A percentile compares a stretch with the other conserved stretches of the same genome.
Evolutionary conservation across 495 filamentous ascomycete species (phyloP).

Genomic region (Tuber borchii): DNA sequence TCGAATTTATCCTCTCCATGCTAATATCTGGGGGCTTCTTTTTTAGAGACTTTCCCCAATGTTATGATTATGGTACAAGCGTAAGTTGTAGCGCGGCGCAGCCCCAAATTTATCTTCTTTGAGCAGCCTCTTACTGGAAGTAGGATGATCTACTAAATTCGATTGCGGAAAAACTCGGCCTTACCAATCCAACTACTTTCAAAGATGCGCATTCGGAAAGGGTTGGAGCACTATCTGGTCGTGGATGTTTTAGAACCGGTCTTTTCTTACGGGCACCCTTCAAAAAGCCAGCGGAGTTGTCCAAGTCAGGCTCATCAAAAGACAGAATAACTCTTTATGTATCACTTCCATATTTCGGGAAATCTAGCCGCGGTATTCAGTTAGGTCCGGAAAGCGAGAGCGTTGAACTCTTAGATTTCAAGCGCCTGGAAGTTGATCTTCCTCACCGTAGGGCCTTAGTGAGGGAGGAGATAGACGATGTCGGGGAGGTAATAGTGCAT

Average conservation of each 20-base stretch:
- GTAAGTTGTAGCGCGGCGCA: not conserved
- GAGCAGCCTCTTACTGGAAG: not conserved
- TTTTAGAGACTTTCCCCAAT: not conserved
- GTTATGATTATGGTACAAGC: not conserved
- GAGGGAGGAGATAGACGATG: no score
- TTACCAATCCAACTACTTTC: not conserved
- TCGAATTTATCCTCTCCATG: not conserved
- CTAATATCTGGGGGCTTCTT: not conserved
- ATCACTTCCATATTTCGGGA: no score
- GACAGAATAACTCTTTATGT: no score
- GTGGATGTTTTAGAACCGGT: not conserved
- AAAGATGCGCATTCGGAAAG: not conserved
- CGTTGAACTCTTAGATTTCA: no score
- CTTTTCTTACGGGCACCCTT: not conserved
- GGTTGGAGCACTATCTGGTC: not conserved
- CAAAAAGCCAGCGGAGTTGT: no score
- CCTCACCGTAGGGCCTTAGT: no score
- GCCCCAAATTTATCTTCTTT: not conserved
- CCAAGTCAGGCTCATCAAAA: no score
- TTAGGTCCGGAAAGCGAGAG: no score
- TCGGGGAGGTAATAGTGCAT: no score
- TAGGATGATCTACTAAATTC: not conserved
- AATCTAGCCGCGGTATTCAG: rapidly evolving
- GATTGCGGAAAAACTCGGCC: not conserved
- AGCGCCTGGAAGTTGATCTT: no score